phyloP scores from a whole-genome alignment of 805 yeast species.

The Nakazawaea ishiwadae region DNA sequence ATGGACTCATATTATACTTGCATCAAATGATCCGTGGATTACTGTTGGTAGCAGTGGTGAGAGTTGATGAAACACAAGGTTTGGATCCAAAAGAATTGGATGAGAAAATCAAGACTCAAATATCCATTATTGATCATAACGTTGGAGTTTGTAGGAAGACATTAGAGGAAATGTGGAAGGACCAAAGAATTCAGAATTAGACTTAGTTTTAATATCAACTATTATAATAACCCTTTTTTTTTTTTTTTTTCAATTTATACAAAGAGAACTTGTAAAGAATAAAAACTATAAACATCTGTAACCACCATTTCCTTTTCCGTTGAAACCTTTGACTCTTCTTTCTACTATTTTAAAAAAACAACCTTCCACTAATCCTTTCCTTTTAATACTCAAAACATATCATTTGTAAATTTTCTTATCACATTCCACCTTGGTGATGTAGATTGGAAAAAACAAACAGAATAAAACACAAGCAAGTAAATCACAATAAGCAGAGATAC shows the following conservation, averaged over 20 bases:
- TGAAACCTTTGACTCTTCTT: too few relatives aligned
- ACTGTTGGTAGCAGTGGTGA: constrained; percentile 82
- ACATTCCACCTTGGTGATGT: constrained; percentile 10
- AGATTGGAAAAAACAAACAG: constrained; percentile 11
- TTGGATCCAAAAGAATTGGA: constrained; percentile 18
- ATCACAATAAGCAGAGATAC: neutral
- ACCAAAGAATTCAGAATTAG: constrained; percentile 25
- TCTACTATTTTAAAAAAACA: neutral
- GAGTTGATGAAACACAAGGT: constrained; percentile 46
- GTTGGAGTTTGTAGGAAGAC: constrained; percentile 76
- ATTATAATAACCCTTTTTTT: too few relatives aligned
- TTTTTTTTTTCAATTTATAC: too few relatives aligned
- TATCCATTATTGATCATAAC: constrained; percentile 82
- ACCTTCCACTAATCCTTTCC: neutral
- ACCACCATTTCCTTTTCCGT: too few relatives aligned
- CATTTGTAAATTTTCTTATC: neutral
- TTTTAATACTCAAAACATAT: too few relatives aligned
- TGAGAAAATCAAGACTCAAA: constrained; percentile 35
- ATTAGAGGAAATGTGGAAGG: constrained; percentile 66
- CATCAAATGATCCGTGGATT: constrained; percentile 91
- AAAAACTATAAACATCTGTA: neutral
- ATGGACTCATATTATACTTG: constrained; percentile 79
- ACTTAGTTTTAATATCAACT: neutral
- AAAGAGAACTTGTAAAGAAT: neutral
- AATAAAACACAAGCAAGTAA: constrained; percentile 7